Evolutionary conservation across 495 filamentous ascomycete species (phyloP), one percentile per base, ranked within the genome.

Genomic region (Aspergillus conjunctus): DNA sequence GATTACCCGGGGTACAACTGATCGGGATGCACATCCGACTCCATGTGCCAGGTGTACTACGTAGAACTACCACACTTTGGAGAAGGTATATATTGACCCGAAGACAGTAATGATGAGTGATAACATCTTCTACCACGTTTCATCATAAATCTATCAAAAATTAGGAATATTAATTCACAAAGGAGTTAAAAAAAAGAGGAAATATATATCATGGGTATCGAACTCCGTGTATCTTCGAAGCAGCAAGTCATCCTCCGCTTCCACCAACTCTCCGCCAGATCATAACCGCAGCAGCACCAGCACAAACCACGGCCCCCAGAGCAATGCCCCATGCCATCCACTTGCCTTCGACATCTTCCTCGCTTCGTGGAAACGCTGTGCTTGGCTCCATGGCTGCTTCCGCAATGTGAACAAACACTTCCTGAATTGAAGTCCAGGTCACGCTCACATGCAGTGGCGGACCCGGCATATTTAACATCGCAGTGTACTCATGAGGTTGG

Each of bases 401-500:
- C 10, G 95, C 94, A 49, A 91, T 82, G 67, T 87, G 72, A 0
- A 97, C 92, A 77, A 97, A 98, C 6, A 97, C 81, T 70, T 98
- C 94, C 46, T 87, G 87, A 55, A 97, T 94, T 46, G 88, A 92
- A 54, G 79, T 85, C 94, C 94, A 98, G 7, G 87, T 94, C 41
- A 90, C 90, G 71, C 91, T 96, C 33, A 97, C 95, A 79, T 98
- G 94, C 55, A 97, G 73, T 8, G 94, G 94, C 12, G 93, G 85
- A 54, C 86, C 85, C 4, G 78, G 70, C 72, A 83, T 77, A 82
- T 96, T 96, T 63, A 95, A 72, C 45, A 82, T 78, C 30, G 85
- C 82, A 0, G 94, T 96, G 69, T 96, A 98, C 58, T 91, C 87
- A 69, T 98, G 94, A 4, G 94, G 94, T 73, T 98, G 94, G 61